Evolutionary conservation across 2,329 filamentous ascomycete genomes (phyloP).

Genomic region (Periconia sp.): DNA sequence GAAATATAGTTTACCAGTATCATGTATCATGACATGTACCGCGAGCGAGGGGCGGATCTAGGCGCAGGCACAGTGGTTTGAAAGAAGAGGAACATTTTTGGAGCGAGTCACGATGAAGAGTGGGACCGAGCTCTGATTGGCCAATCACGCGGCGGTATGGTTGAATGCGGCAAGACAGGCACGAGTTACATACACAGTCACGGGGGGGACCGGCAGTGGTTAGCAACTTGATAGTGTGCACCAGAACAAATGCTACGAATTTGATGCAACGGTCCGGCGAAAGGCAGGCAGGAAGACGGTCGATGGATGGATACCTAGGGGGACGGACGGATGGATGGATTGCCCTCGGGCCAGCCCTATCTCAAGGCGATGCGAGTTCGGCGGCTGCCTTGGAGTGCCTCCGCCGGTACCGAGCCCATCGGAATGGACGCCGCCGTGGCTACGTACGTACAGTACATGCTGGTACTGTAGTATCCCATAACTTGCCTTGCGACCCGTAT

Average conservation of each 20-base stretch:
- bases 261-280: background rate
- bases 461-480: background rate
- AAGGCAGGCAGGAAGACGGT: background rate
- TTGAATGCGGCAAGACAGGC: constrained; percentile 6
- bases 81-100: constrained; percentile 20
- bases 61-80: constrained; percentile 14
- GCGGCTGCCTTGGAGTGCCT: too few relatives aligned
- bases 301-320: background rate
- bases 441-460: background rate
- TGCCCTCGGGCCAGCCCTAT: background rate
- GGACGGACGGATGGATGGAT: background rate
- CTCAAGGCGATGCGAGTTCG: too few relatives aligned
- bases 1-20: constrained; percentile 1
- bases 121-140: constrained; percentile 10
- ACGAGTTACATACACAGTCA: background rate
- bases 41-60: background rate
- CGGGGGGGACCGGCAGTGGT: too few relatives aligned
- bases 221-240: too few relatives aligned
- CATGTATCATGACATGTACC: constrained; percentile 6
- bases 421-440: background rate
- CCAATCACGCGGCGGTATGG: constrained; percentile 15
- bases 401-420: background rate
- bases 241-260: too few relatives aligned
- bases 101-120: constrained; percentile 18
- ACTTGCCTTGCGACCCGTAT: background rate